A percentile compares a stretch with the other conserved stretches of the same genome.
These are phyloP conservation scores for Neurospora tetraspora DNA, from an alignment of 495 filamentous ascomycete genomes.

Conservation along the genomic window DNA sequence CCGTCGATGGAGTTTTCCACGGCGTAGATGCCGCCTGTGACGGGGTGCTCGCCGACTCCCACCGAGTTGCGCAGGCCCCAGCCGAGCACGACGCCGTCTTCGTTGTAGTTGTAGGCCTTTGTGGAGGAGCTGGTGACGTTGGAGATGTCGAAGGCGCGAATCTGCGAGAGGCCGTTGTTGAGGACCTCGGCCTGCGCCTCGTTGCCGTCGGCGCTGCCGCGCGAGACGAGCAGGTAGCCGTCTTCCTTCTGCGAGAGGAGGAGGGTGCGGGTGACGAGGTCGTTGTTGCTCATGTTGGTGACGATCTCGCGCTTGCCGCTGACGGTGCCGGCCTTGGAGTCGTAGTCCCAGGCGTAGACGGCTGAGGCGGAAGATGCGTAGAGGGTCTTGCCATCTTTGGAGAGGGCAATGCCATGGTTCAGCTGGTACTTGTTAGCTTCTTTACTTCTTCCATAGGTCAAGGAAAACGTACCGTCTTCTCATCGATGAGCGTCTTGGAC, in stretches of 20 bases:
- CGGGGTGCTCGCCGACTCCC: slow-evolving; percentile 49
- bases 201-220: slow-evolving; percentile 47
- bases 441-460: not conserved
- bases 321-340: slow-evolving; percentile 31
- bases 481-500: slow-evolving; percentile 27
- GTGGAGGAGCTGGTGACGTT: slow-evolving; percentile 30
- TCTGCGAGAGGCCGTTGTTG: slow-evolving; percentile 44
- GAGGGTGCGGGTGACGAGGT: slow-evolving; percentile 52
- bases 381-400: slow-evolving; percentile 46
- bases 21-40: slow-evolving; percentile 49
- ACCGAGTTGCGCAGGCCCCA: slow-evolving; percentile 62
- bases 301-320: slow-evolving; percentile 35
- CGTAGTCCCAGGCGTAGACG: slow-evolving; percentile 50
- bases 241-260: slow-evolving; percentile 34
- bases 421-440: slow-evolving; percentile 25
- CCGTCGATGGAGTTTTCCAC: slow-evolving; percentile 60
- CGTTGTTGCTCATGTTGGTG: slow-evolving; percentile 45
- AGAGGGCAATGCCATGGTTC: slow-evolving; percentile 55
- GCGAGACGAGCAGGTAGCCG: slow-evolving; percentile 41
- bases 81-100: slow-evolving; percentile 46
- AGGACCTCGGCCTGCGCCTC: slow-evolving; percentile 33
- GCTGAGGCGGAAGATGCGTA: slow-evolving; percentile 48
- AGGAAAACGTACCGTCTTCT: slow-evolving; percentile 25
- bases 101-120: slow-evolving; percentile 26
- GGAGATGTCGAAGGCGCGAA: slow-evolving; percentile 49